Conservation (phyloP, 2,329 filamentous ascomycete genomes). For the Aspergillus ibericus region DNA sequence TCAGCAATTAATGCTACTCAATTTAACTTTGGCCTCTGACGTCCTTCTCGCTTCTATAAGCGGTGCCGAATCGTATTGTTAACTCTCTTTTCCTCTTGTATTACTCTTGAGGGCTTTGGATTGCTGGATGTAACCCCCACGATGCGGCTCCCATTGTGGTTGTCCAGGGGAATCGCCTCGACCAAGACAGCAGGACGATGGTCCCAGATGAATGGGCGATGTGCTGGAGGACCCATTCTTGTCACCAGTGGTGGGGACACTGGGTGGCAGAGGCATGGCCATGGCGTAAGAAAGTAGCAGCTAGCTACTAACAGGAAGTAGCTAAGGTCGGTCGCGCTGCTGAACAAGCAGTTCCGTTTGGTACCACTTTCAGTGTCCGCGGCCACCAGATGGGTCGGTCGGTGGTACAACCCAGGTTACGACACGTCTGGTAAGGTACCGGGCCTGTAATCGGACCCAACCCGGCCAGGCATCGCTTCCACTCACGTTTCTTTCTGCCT, state of each 20-base stretch:
- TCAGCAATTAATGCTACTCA: neutral
- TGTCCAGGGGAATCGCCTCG: neutral
- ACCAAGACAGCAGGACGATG: neutral
- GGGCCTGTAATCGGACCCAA: neutral
- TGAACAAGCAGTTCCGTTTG: constrained; percentile 3
- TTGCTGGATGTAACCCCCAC: neutral
- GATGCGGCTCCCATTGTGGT: neutral
- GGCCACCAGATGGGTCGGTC: neutral
- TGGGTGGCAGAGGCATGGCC: constrained; percentile 13
- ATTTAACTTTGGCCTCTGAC: neutral
- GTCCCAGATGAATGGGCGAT: neutral
- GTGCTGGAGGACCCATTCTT: constrained; percentile 8
- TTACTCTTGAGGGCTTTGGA: neutral
- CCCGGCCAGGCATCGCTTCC: neutral
- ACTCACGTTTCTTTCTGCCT: neutral
- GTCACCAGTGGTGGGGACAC: constrained; percentile 14
- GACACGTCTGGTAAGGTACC: neutral
- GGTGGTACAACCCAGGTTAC: constrained; percentile 3
- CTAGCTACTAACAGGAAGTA: neutral
- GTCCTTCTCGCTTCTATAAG: neutral
- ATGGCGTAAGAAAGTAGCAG: constrained; percentile 11
- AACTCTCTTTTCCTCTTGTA: neutral
- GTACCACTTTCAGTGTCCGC: neutral
- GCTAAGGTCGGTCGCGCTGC: neutral
- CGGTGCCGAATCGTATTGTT: neutral